phyloP scores from a whole-genome alignment of 2,329 filamentous ascomycete genomes.

The Botrytis deweyae region DNA sequence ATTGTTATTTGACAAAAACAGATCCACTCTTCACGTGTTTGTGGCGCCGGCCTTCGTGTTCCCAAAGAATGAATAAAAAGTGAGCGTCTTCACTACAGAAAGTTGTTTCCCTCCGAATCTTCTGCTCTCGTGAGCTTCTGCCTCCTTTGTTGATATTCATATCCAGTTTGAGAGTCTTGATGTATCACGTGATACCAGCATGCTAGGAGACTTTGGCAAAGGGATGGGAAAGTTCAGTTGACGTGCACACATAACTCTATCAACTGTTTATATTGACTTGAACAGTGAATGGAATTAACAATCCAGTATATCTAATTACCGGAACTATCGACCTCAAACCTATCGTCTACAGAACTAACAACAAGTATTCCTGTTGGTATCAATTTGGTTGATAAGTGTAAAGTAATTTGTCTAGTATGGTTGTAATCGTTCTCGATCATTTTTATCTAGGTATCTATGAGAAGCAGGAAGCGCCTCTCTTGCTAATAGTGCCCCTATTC shows the following conservation, averaged over 20 bases:
- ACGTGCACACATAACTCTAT: background rate
- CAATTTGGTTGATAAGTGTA: no score
- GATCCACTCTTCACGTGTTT: background rate
- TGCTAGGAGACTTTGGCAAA: background rate
- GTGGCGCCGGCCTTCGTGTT: background rate
- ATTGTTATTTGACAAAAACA: background rate
- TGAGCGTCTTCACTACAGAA: background rate
- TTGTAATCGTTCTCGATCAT: no score
- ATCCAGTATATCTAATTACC: background rate
- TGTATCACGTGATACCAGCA: background rate
- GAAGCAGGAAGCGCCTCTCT: no score
- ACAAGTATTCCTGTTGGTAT: no score
- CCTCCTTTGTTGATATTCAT: background rate
- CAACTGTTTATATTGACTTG: background rate
- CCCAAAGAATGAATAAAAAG: background rate
- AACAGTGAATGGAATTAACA: accelerated
- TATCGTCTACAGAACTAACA: no score
- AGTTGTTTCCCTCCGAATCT: background rate
- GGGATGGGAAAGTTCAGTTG: background rate
- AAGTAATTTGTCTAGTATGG: no score
- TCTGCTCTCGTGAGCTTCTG: background rate
- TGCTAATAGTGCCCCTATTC: no score
- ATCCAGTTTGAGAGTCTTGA: background rate
- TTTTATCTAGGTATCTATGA: no score
- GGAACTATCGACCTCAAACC: background rate